Evolutionary conservation across 345 rosid genomes (phyloP).

Genomic region (Populus deltoides): DNA sequence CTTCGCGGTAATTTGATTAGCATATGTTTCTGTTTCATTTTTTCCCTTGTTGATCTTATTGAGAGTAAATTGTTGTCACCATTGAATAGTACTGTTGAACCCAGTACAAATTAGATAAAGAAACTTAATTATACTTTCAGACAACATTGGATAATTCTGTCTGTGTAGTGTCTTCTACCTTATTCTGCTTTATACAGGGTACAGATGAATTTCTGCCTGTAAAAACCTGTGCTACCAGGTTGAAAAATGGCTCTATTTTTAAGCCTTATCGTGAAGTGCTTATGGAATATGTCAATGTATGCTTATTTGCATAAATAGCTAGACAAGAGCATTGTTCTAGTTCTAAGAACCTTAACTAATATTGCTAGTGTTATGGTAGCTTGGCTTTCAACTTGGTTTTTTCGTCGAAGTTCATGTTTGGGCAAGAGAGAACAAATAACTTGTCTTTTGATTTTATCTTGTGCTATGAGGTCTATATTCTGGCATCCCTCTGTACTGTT

Average conservation of each 20-base stretch:
- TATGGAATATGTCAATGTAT: too few species aligned
- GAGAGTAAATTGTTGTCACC: neutral
- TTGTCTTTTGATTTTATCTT: too few species aligned
- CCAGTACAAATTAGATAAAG: neutral
- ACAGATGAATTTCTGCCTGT: neutral
- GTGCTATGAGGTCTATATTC: too few species aligned
- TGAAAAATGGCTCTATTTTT: neutral
- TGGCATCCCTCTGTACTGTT: neutral
- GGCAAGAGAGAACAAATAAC: too few species aligned
- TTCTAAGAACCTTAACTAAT: too few species aligned
- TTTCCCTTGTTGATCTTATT: neutral
- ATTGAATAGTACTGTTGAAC: neutral
- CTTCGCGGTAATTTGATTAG: conserved; percentile 64
- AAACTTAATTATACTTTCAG: too few species aligned
- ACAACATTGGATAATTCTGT: too few species aligned
- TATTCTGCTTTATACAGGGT: neutral
- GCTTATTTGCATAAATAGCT: too few species aligned
- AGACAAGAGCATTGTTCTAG: too few species aligned
- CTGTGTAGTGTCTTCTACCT: neutral
- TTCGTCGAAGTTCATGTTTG: too few species aligned
- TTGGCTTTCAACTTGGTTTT: too few species aligned
- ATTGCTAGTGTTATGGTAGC: too few species aligned
- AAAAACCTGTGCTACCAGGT: neutral
- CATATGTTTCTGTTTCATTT: neutral
- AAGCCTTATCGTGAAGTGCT: neutral